phyloP scores from a whole-genome alignment of 768 basidiomycete species.

The Candolleomyces eurysporus region DNA sequence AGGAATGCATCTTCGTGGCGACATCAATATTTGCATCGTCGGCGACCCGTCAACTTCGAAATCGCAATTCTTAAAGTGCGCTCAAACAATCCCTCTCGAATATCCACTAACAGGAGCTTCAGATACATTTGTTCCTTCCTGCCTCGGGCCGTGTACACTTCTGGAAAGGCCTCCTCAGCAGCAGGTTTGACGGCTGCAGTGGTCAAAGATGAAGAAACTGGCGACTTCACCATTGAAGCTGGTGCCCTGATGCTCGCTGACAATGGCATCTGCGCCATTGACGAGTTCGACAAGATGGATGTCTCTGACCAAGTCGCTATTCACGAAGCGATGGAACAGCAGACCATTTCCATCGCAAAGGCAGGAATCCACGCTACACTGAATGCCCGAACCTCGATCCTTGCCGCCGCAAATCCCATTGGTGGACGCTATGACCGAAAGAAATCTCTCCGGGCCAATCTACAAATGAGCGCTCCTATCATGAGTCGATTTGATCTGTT shows the following conservation, averaged over 20 bases:
- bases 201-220: conserved; percentile 97
- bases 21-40: conserved; percentile 97
- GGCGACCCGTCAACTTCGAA: conserved; percentile 98
- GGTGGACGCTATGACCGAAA: conserved; percentile 96
- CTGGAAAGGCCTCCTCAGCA: conserved; percentile 98
- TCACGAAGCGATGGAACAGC: conserved; percentile 99
- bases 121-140: conserved; percentile 98
- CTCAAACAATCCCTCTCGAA: conserved; percentile 7
- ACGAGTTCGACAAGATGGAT: conserved; percentile 99
- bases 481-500: conserved; percentile 99
- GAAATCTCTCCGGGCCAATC: conserved; percentile 85
- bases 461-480: conserved; percentile 97
- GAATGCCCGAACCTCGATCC: conserved; percentile 95
- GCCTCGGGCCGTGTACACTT: conserved; percentile 96
- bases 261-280: conserved; percentile 99
- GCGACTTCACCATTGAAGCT: conserved; percentile 99
- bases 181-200: conserved; percentile 99
- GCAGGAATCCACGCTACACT: conserved; percentile 98
- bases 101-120: background rate
- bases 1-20: conserved; percentile 97
- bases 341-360: conserved; percentile 98
- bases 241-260: conserved; percentile 99
- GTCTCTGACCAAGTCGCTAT: conserved; percentile 98
- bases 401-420: conserved; percentile 98
- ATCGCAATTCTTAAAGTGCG: conserved; percentile 96